These are phyloP conservation scores for Saraca asoca DNA, from an alignment of 331 rosid genomes.

Conservation along the genomic window DNA sequence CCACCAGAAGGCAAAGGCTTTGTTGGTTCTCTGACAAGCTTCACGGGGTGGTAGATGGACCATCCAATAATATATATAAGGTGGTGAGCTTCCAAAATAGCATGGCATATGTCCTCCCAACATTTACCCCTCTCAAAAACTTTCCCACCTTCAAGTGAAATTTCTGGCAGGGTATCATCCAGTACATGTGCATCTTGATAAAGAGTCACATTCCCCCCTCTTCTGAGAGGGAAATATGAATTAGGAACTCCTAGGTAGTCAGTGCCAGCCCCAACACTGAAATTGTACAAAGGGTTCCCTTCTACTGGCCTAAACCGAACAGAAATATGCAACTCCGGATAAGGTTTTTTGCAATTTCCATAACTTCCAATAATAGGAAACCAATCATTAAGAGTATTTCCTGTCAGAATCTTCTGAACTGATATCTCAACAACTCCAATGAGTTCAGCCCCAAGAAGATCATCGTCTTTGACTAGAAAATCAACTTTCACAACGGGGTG, in stretches of 20 bases:
- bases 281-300: conserved; percentile 26
- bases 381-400: conserved; percentile 57
- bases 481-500: conserved; percentile 58
- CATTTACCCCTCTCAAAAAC: conserved; percentile 47
- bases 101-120: conserved; percentile 82
- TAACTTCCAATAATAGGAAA: conserved; percentile 55
- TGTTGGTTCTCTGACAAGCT: conserved; percentile 73
- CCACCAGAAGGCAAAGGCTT: conserved; percentile 67
- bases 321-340: conserved; percentile 66
- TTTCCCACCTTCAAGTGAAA: conserved; percentile 58
- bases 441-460: conserved; percentile 73
- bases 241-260: conserved; percentile 46
- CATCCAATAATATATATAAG: conserved; percentile 64
- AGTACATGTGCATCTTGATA: conserved; percentile 80
- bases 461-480: conserved; percentile 68
- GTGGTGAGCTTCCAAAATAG: conserved; percentile 77
- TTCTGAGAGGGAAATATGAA: conserved; percentile 72
- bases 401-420: conserved; percentile 48
- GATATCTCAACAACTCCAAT: conserved; percentile 69
- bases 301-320: conserved; percentile 47
- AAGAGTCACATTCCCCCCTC: conserved; percentile 65
- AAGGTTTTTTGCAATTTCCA: conserved; percentile 56
- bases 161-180: conserved; percentile 54
- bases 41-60: conserved; percentile 61
- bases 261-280: conserved; percentile 32